These are phyloP conservation scores for Lactarius sp. DNA, from an alignment of 768 basidiomycete species.

Conservation along the genomic window DNA sequence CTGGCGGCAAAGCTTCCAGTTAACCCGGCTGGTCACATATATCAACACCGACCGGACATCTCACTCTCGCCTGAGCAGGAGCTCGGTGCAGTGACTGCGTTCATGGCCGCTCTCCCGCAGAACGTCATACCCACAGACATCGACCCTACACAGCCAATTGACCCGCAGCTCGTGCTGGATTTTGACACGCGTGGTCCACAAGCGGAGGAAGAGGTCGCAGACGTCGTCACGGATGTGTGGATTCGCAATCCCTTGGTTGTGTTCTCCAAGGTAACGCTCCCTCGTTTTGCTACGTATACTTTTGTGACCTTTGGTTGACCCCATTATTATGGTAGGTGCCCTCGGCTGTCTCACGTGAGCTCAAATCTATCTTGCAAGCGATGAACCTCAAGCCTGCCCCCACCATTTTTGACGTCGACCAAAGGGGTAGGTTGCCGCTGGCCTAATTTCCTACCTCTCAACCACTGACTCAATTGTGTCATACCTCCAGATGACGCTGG, in stretches of 20 bases:
- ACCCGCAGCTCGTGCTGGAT: conserved; percentile 77
- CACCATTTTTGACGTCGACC: conserved; percentile 65
- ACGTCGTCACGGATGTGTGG: conserved; percentile 66
- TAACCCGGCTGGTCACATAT: conserved; percentile 22
- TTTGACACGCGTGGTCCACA: conserved; percentile 69
- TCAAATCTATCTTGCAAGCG: conserved; percentile 52
- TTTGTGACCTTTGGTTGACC: background rate
- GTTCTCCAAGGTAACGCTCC: conserved; percentile 55
- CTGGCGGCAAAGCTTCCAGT: conserved; percentile 5
- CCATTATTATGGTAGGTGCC: conserved; percentile 42
- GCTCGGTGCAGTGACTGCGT: conserved; percentile 68
- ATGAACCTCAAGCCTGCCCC: conserved; percentile 59
- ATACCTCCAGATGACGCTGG: conserved; percentile 49
- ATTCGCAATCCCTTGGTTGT: conserved; percentile 66
- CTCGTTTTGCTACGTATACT: background rate
- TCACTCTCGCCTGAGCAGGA: conserved; percentile 53
- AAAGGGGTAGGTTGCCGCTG: conserved; percentile 39
- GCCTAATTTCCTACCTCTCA: background rate
- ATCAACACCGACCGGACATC: conserved; percentile 37
- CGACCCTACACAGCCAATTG: conserved; percentile 60
- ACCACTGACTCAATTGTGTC: background rate
- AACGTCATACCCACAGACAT: conserved; percentile 67
- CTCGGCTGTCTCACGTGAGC: conserved; percentile 60
- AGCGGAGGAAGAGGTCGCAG: conserved; percentile 54
- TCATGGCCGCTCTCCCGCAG: conserved; percentile 67